These are phyloP conservation scores for Clarireedia hainanense DNA, from an alignment of 2,329 filamentous ascomycete genomes.

Conservation along the genomic window DNA sequence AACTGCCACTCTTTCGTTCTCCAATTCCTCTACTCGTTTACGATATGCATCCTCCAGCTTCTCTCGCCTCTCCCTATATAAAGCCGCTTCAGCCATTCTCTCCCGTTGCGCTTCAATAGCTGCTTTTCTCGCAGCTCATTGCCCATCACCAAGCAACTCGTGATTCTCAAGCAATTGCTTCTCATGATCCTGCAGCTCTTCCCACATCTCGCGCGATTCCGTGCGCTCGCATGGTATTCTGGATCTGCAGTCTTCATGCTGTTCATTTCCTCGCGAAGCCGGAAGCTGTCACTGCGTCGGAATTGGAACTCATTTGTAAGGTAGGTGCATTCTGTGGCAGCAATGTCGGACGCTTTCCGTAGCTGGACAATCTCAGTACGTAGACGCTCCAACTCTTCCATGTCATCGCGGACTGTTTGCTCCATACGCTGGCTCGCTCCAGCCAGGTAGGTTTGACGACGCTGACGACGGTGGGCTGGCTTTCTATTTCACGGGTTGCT, in stretches of 20 bases:
- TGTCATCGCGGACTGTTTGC: constrained; percentile 16
- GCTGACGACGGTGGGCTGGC: constrained; percentile 33
- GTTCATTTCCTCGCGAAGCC: too few relatives aligned
- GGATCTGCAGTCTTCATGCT: too few relatives aligned
- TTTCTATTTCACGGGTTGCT: constrained; percentile 39
- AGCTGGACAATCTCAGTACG: neutral
- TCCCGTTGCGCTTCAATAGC: neutral
- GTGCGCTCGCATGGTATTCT: too few relatives aligned
- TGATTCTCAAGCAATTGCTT: too few relatives aligned
- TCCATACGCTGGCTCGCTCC: constrained; percentile 22
- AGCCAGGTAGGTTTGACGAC: constrained; percentile 27
- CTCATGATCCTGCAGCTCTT: too few relatives aligned
- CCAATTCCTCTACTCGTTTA: neutral
- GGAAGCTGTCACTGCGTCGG: too few relatives aligned
- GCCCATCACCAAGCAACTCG: too few relatives aligned
- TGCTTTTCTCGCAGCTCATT: too few relatives aligned
- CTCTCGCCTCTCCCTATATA: neutral
- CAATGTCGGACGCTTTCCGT: constrained; percentile 1
- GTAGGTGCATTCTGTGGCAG: neutral
- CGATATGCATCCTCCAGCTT: neutral
- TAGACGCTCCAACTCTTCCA: constrained; percentile 13
- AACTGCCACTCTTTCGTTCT: neutral
- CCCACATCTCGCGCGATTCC: too few relatives aligned
- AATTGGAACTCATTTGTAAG: neutral
- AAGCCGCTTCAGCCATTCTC: neutral